A percentile compares a stretch with the other conserved stretches of the same genome.
Evolutionary conservation across 2,329 filamentous ascomycete species (phyloP).

Genomic region (Kalaharituber pfeilii): DNA sequence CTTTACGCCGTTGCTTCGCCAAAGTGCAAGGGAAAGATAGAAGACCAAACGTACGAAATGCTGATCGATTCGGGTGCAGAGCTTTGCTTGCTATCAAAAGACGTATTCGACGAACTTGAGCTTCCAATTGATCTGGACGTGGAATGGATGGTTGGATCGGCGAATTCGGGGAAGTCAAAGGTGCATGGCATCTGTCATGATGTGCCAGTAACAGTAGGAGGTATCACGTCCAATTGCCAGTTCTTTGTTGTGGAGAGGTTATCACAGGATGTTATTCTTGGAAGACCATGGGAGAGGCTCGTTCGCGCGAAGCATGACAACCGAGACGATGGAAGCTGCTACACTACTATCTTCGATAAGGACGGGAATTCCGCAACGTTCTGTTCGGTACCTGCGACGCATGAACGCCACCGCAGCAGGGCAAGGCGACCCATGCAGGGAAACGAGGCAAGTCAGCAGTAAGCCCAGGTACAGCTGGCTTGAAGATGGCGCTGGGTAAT

Average conservation of each 20-base stretch:
- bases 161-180: background rate
- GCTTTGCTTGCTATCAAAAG: background rate
- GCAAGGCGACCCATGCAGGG: too few species aligned
- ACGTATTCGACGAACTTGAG: too few species aligned
- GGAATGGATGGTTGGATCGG: background rate
- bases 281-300: background rate
- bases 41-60: background rate
- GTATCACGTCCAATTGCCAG: background rate
- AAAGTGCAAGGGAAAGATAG: background rate
- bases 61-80: background rate
- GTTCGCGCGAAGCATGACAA: background rate
- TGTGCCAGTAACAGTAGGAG: background rate
- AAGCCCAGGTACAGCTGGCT: too few species aligned
- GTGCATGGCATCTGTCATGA: background rate
- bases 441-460: too few species aligned
- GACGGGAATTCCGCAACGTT: background rate
- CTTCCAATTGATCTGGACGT: background rate
- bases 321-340: background rate
- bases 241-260: background rate
- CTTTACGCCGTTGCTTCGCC: background rate
- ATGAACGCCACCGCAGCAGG: background rate
- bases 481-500: too few species aligned
- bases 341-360: background rate
- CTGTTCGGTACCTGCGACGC: background rate
- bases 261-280: background rate